A percentile compares a stretch with the other conserved stretches of the same genome.
Evolutionary conservation across 2,329 filamentous ascomycete genomes (phyloP).

Genomic region (Didymella glomerata): DNA sequence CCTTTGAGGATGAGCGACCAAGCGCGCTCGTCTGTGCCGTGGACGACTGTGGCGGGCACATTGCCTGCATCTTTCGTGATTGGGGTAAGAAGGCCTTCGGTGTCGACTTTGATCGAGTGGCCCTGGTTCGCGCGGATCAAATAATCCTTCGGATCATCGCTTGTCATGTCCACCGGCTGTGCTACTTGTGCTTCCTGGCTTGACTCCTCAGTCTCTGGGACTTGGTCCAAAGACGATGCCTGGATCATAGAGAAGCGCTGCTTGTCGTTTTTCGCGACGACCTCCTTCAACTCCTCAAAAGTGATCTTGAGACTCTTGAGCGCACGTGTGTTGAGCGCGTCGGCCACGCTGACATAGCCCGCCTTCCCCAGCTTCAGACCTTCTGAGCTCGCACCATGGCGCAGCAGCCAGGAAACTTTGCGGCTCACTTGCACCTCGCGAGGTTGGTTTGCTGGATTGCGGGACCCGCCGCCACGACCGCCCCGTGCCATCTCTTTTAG

Average conservation of each 20-base stretch:
- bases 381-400: constrained; percentile 69
- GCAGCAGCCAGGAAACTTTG: constrained; percentile 63
- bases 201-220: too few species aligned
- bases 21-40: constrained; percentile 86
- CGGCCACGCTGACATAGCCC: constrained; percentile 68
- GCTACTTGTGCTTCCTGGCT: constrained; percentile 4
- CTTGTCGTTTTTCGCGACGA: constrained; percentile 83
- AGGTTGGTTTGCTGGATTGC: constrained; percentile 49
- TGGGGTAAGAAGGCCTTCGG: constrained; percentile 73
- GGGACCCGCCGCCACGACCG: constrained; percentile 48
- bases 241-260: constrained; percentile 85
- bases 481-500: constrained; percentile 38
- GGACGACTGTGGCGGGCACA: constrained; percentile 74
- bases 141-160: constrained; percentile 70
- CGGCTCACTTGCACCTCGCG: constrained; percentile 58
- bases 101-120: constrained; percentile 80
- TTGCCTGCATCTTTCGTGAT: constrained; percentile 64
- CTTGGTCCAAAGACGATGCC: constrained; percentile 42
- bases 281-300: constrained; percentile 73
- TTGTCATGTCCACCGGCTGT: constrained; percentile 9
- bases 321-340: constrained; percentile 66
- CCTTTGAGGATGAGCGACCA: constrained; percentile 78
- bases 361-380: constrained; percentile 65
- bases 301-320: constrained; percentile 76
- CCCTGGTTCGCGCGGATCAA: constrained; percentile 96